A percentile compares a stretch with the other conserved stretches of the same genome.
These are phyloP conservation scores for Solanum corneliomulleri DNA, from an alignment of 257 asterid genomes.

Conservation along the genomic window DNA sequence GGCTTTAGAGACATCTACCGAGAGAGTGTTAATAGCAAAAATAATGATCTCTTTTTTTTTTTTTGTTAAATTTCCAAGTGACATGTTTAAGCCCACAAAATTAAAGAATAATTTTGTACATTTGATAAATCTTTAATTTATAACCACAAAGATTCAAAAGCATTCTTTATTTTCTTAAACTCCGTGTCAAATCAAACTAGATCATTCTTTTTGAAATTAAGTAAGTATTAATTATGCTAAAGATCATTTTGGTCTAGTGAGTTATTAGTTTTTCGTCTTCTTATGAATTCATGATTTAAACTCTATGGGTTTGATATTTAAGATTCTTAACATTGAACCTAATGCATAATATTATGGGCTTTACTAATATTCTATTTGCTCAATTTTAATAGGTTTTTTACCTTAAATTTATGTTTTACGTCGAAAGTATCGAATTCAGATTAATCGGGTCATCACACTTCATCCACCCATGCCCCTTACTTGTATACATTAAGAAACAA, in stretches of 20 bases:
- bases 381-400: not conserved
- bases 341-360: not conserved
- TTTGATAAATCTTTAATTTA: no score
- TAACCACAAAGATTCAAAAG: no score
- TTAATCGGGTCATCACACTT: no score
- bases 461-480: no score
- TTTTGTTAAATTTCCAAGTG: no score
- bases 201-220: no score
- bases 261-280: not conserved
- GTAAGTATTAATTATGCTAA: not conserved
- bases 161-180: no score
- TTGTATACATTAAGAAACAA: not conserved
- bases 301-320: not conserved
- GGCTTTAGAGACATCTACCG: not conserved
- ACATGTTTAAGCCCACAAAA: no score
- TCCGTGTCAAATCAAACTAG: no score
- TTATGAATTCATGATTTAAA: not conserved
- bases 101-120: no score
- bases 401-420: not conserved
- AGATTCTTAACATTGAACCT: not conserved
- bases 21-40: not conserved
- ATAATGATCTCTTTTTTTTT: no score
- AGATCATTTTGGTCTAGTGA: not conserved
- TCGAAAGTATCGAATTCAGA: accelerated
- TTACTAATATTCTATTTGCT: not conserved